Base-by-base conservation (phyloP, 495 filamentous ascomycete species). In the Cercophora scortea region DNA sequence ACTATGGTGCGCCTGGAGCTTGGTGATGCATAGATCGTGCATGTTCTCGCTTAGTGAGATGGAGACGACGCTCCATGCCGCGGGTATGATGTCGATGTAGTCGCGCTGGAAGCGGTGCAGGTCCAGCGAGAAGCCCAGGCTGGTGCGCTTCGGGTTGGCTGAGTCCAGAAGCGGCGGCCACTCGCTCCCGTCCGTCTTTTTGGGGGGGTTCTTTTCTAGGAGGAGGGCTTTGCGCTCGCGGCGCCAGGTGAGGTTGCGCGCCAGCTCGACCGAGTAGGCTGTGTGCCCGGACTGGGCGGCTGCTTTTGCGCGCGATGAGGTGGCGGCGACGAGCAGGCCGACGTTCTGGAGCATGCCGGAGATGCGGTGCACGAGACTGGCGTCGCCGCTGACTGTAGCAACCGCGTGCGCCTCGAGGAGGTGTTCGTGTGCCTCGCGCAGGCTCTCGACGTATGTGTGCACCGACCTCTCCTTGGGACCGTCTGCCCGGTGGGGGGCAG, bases 41-140 rank as follows among this genome's bases (percentile, higher is more conserved):
- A 73, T 76, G 47, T 81, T 83, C 34, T 93, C 88, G 61, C 85
- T 92, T 15, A 97, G 61, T 0, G 88, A 85, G 32, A 98, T 70
- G 0, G 92, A 96, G 8, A 97, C 71, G 6, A 88, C 89, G 39
- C 84, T 89, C 93, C 93, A 98, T 18, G 74, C 66, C 17, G 72
- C 66, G 0, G 93, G 94, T 32, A 97, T 82, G 50, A 94, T 88
- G 58, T 92, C 87, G 53, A 90, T 71, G 61, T 83, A 90, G 35
- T 89, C 79, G 41, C 68, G 66, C 60, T 88, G 85, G 56, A 90
- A 87, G 8, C 57, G 68, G 48, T 68, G 67, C 62, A 78, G 67
- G 39, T 81, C 80, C 15, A 71, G 63, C 6, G 69, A 65, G 39
- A 68, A 47, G 11, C 66, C 66, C 33, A 69, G 49, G 44, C 72